Evolutionary conservation across 495 filamentous ascomycete species (phyloP).

Genomic region (Talaromyces wortmannii): DNA sequence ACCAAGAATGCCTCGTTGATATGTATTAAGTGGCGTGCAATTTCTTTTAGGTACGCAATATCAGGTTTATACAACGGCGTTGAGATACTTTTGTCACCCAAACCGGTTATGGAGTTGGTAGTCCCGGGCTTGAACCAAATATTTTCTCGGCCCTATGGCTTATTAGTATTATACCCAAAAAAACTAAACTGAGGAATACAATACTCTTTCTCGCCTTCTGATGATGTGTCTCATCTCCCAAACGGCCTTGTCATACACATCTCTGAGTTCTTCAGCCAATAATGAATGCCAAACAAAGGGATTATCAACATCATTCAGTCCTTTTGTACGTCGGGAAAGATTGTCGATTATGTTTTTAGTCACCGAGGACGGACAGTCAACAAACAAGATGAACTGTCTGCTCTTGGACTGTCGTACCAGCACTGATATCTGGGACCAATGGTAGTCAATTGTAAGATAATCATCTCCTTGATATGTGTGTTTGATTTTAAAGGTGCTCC

Average conservation of each 20-base stretch:
- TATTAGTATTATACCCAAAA: background rate
- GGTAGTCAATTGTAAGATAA: background rate
- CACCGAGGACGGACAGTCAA: conserved; percentile 3
- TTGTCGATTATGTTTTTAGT: background rate
- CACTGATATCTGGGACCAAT: conserved; percentile 8
- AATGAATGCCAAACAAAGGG: conserved; percentile 15
- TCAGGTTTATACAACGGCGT: conserved; percentile 12
- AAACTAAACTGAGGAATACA: background rate
- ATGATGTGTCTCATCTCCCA: conserved; percentile 12
- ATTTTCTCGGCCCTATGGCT: background rate
- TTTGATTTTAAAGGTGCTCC: conserved; percentile 12
- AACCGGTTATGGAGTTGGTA: background rate
- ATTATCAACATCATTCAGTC: conserved; percentile 3
- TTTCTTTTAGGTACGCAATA: conserved; percentile 33
- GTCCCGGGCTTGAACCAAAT: background rate
- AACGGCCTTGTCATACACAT: conserved; percentile 8
- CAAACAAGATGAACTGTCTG: conserved; percentile 2
- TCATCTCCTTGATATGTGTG: background rate
- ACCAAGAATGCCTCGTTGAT: conserved; percentile 37
- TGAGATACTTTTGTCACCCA: conserved; percentile 3
- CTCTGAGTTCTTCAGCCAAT: conserved; percentile 6
- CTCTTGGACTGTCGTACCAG: background rate
- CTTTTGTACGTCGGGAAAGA: background rate
- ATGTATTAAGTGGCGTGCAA: conserved; percentile 41
- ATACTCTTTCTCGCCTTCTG: conserved; percentile 8